Evolutionary conservation across 2,329 filamentous ascomycete genomes (phyloP).

Genomic region (Fusarium verrucosum): DNA sequence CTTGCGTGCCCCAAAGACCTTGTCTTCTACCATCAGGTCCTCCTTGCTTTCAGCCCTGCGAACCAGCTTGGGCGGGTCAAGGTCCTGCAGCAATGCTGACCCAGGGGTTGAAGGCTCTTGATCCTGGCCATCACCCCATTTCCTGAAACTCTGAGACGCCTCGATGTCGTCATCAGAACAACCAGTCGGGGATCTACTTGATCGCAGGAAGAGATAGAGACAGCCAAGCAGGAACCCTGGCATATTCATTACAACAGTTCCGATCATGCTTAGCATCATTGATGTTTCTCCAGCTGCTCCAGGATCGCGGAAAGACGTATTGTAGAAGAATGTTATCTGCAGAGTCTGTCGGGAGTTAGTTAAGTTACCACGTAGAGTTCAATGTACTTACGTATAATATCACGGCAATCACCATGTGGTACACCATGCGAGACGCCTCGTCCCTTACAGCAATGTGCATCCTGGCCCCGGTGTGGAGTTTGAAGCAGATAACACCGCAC

Average conservation of each 20-base stretch:
- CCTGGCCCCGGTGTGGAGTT: constrained; percentile 62
- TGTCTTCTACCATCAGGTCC: constrained; percentile 40
- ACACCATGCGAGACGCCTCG: constrained; percentile 74
- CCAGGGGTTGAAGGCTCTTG: constrained; percentile 18
- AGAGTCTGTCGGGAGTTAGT: constrained; percentile 59
- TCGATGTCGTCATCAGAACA: constrained; percentile 50
- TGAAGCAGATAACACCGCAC: constrained; percentile 64
- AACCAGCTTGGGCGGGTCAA: constrained; percentile 14
- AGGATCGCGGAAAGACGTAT: constrained; percentile 58
- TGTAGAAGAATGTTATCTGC: constrained; percentile 71
- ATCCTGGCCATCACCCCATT: constrained; percentile 24
- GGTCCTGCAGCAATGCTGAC: constrained; percentile 16
- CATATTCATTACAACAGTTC: constrained; percentile 71
- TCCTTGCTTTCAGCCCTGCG: constrained; percentile 28
- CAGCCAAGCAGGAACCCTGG: constrained; percentile 72
- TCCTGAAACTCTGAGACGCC: constrained; percentile 24
- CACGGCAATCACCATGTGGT: constrained; percentile 68
- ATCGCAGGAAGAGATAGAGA: constrained; percentile 73
- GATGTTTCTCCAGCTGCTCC: constrained; percentile 51
- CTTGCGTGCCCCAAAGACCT: constrained; percentile 41
- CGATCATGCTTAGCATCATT: constrained; percentile 67
- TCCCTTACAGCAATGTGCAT: constrained; percentile 69
- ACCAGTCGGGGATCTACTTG: constrained; percentile 66
- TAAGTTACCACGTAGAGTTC: neutral
- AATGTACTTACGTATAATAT: constrained; percentile 63